phyloP scores from a whole-genome alignment of 305 asterid genomes.

The Lippia alba region DNA sequence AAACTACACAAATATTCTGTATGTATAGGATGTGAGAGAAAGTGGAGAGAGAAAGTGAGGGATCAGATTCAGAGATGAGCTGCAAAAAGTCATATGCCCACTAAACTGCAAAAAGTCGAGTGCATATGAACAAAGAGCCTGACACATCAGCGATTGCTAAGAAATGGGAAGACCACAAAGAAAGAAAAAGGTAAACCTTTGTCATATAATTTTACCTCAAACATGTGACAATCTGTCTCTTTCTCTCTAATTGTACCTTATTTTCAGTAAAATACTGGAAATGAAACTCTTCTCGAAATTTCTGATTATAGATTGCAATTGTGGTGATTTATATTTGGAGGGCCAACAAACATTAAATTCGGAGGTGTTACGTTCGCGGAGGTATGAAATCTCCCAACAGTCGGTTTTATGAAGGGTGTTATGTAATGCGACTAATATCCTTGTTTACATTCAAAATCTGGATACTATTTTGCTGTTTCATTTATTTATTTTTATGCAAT shows the following conservation, averaged over 20 bases:
- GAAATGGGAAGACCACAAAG: conserved; percentile 28
- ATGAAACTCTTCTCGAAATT: conserved; percentile 18
- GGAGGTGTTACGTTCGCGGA: conserved; percentile 23
- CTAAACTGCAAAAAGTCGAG: conserved; percentile 35
- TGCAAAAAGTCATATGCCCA: conserved; percentile 36
- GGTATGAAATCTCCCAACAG: conserved; percentile 27
- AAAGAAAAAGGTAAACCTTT: conserved; percentile 33
- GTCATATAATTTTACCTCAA: conserved; percentile 2
- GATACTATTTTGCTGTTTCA: neutral
- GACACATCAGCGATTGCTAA: conserved; percentile 23
- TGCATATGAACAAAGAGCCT: conserved; percentile 29
- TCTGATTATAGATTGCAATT: conserved; percentile 22
- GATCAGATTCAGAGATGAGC: conserved; percentile 35
- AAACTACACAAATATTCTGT: neutral
- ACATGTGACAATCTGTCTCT: conserved; percentile 39
- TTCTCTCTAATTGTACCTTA: conserved; percentile 4
- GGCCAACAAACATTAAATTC: conserved; percentile 25
- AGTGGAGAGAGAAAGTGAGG: neutral
- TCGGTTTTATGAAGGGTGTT: conserved; percentile 24
- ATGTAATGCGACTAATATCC: conserved; percentile 16
- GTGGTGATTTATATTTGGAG: conserved; percentile 25
- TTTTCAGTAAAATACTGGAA: conserved; percentile 1
- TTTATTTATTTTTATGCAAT: neutral
- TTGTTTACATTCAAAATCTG: neutral
- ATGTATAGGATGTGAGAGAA: conserved; percentile 14